A percentile compares a stretch with the other conserved stretches of the same genome.
Conservation (phyloP, 1,284 basidiomycete species). For the Blastosporella zonata region DNA sequence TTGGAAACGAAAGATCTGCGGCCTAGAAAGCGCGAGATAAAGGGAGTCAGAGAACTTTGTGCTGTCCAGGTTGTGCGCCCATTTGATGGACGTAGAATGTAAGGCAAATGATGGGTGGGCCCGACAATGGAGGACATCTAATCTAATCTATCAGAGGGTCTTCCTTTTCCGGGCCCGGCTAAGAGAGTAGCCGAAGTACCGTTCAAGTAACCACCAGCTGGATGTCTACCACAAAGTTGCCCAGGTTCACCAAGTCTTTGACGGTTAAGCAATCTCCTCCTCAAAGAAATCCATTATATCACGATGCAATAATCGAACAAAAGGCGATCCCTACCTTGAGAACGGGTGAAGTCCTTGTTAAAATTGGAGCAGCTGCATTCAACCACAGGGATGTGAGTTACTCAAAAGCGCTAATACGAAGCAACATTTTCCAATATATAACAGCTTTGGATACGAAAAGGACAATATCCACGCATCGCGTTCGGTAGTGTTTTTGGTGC, state of each 20-base stretch:
- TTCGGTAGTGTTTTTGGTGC: conserved; percentile 64
- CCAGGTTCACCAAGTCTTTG: conserved; percentile 37
- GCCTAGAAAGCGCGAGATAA: too few species aligned
- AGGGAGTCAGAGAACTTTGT: too few species aligned
- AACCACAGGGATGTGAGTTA: conserved; percentile 76
- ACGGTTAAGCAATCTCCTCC: conserved; percentile 37
- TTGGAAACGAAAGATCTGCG: too few species aligned
- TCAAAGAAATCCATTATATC: conserved; percentile 36
- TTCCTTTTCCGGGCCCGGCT: not conserved
- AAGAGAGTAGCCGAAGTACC: not conserved
- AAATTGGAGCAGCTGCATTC: conserved; percentile 68
- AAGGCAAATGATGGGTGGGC: too few species aligned
- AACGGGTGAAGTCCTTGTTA: conserved; percentile 60
- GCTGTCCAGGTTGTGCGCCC: too few species aligned
- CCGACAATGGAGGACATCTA: too few species aligned
- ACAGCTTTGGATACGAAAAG: conserved; percentile 73
- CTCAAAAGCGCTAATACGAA: not conserved
- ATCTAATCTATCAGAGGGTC: not conserved
- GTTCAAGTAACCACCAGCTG: too few species aligned
- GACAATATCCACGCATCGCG: conserved; percentile 65
- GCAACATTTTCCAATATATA: not conserved
- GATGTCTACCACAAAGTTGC: conserved; percentile 20
- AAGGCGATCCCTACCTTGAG: conserved; percentile 47
- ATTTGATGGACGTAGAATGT: too few species aligned
- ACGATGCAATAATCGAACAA: conserved; percentile 53